phyloP scores from a whole-genome alignment of 139 green algal species.

The Tetratostichococcus sp. region DNA sequence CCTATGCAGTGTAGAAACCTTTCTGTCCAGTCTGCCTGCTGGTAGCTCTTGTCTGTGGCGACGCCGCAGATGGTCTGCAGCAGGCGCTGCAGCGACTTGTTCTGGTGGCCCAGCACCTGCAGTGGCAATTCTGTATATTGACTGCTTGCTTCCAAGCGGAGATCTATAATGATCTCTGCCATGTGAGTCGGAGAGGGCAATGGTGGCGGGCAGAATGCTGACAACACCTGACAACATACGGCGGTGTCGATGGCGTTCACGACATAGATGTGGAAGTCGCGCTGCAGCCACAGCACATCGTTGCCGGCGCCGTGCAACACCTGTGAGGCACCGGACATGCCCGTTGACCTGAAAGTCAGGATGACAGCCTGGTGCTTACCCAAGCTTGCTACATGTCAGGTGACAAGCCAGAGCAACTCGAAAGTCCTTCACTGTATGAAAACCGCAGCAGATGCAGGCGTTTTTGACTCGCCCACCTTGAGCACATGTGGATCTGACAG shows the following conservation, averaged over 20 bases:
- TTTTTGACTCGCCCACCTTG: slow-evolving; percentile 51
- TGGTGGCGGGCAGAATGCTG: no score
- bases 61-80: slow-evolving; percentile 47
- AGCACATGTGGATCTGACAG: slow-evolving; percentile 48
- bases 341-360: no score
- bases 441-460: no score
- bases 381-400: no score
- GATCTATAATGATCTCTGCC: no score
- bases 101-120: slow-evolving; percentile 48
- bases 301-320: slow-evolving; percentile 76
- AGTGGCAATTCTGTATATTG: not conserved
- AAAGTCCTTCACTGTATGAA: no score
- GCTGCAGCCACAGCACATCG: slow-evolving; percentile 80
- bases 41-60: slow-evolving; percentile 51
- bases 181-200: no score
- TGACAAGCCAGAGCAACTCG: no score
- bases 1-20: no score
- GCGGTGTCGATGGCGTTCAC: slow-evolving; percentile 86
- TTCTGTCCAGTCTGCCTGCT: slow-evolving; percentile 64
- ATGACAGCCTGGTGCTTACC: no score
- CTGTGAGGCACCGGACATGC: no score
- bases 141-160: not conserved
- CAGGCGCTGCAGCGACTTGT: slow-evolving; percentile 48
- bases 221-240: slow-evolving; percentile 59
- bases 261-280: slow-evolving; percentile 63